Evolutionary conservation across 768 basidiomycete genomes (phyloP), one percentile per base, ranked within the genome.

Genomic region (Collybiopsis confluens): DNA sequence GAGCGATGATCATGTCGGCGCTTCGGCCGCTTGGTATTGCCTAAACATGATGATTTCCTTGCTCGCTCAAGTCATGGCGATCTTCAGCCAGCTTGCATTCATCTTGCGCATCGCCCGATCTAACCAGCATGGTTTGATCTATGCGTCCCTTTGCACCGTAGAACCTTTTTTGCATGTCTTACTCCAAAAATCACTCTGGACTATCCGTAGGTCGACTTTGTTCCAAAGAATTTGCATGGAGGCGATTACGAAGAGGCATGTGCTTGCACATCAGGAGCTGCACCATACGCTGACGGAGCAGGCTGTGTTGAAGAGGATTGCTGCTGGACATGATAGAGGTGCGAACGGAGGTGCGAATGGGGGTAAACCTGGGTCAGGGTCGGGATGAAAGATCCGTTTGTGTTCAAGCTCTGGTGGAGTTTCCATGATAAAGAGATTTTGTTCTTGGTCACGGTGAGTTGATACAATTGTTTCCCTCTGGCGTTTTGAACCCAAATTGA

Each of bases 351-450:
- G 30, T 33, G 30, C 30, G 30, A 13, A 13, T 33, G 5, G 6
- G 30, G 30, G 30, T n/a, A n/a, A n/a, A n/a, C n/a, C n/a, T 53
- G 3, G 23, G 10, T 30, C 30, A 4, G 52, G 33, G 23, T 5
- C 30, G 30, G 42, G 10, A 41, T 53, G 54, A 79, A 81, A 61
- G 93, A 98, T 66, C 93, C 93, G 11, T 99, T 98, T 68, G 90
- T 98, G 49, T 92, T 98, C 56, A 92, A 88, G 68, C 81, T 99
- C 16, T 91, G 92, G 84, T 95, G 91, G 88, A 90, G 90, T 70
- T 99, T 98, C 74, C 95, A 98, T 70, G 95, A 98, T 71, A 90
- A 90, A 71, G 93, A 98, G 68, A 96, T 97, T 65, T 71, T 98
- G 58, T 98, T 95, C 72, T 81, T 99, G 64, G 93, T 98, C 41